Evolutionary conservation across 2,329 filamentous ascomycete genomes (phyloP).

Genomic region (Calonectria henricotiae): DNA sequence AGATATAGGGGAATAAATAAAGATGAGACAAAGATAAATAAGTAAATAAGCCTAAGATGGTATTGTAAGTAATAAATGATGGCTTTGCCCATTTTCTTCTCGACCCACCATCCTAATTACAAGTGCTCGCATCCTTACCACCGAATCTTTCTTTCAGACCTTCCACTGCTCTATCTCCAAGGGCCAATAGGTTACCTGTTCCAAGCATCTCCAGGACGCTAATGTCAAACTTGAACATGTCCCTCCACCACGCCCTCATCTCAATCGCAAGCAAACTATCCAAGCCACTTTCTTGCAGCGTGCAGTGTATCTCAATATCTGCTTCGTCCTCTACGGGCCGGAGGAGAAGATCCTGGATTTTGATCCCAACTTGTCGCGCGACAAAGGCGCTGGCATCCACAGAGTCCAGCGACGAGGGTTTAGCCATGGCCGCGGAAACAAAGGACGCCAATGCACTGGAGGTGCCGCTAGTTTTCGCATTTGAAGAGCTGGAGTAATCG

Average conservation of each 20-base stretch:
- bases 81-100: no score
- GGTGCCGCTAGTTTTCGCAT: neutral
- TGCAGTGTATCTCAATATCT: conserved; percentile 20
- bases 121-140: neutral
- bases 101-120: neutral
- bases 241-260: conserved; percentile 35
- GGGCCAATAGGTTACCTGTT: conserved; percentile 14
- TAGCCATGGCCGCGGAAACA: neutral
- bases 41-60: no score
- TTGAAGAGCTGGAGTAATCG: neutral
- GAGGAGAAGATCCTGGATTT: conserved; percentile 38
- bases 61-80: no score
- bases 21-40: neutral
- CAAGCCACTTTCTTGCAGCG: conserved; percentile 34
- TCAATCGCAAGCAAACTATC: conserved; percentile 42
- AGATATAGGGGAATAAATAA: no score
- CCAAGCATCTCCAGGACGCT: conserved; percentile 43
- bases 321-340: conserved; percentile 9
- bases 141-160: neutral
- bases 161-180: conserved; percentile 12
- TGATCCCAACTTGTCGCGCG: conserved; percentile 30
- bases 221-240: conserved; percentile 31
- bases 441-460: conserved; percentile 19
- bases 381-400: conserved; percentile 7
- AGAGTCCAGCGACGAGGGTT: neutral